Conservation (phyloP, 2,329 filamentous ascomycete species). For the Blastomyces silverae region DNA sequence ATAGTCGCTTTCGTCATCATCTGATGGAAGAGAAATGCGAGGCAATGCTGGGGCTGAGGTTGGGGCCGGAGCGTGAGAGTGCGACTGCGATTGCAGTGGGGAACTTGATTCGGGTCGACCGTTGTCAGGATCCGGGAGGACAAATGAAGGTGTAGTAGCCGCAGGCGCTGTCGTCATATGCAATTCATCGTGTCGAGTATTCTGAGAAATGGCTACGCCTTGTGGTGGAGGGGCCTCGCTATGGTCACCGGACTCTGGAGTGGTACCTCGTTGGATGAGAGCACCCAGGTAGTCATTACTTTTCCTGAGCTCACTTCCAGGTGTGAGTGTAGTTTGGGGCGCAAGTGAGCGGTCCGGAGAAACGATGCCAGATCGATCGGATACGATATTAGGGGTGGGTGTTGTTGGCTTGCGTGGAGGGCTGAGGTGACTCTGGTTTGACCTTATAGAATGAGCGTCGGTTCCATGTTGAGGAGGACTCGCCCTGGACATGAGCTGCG, state of each 20-base stretch:
- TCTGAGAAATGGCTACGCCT: slow-evolving; percentile 10
- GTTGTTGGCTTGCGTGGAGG: neutral
- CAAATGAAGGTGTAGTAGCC: neutral
- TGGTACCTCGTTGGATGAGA: slow-evolving; percentile 33
- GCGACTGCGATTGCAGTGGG: slow-evolving; percentile 23
- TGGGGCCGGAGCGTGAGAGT: neutral
- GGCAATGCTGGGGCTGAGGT: slow-evolving; percentile 27
- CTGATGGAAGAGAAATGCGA: slow-evolving; percentile 37
- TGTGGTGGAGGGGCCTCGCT: slow-evolving; percentile 19
- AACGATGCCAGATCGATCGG: neutral
- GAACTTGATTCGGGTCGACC: slow-evolving; percentile 18
- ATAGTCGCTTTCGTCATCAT: slow-evolving; percentile 50
- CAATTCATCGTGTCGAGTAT: slow-evolving; percentile 12
- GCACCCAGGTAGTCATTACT: slow-evolving; percentile 37
- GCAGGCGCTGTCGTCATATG: neutral
- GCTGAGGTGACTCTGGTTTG: neutral
- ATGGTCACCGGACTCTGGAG: slow-evolving; percentile 21
- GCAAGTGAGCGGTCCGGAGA: neutral
- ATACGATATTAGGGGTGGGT: neutral
- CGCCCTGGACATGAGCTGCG: slow-evolving; percentile 53
- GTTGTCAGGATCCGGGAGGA: slow-evolving; percentile 9
- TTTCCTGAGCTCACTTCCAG: slow-evolving; percentile 29
- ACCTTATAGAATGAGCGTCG: neutral
- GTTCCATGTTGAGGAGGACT: slow-evolving; percentile 34
- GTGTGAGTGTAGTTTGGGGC: neutral